Evolutionary conservation across 1,139 yeast species (phyloP).

Genomic region (Blastobotrys raffinosifermentans): DNA sequence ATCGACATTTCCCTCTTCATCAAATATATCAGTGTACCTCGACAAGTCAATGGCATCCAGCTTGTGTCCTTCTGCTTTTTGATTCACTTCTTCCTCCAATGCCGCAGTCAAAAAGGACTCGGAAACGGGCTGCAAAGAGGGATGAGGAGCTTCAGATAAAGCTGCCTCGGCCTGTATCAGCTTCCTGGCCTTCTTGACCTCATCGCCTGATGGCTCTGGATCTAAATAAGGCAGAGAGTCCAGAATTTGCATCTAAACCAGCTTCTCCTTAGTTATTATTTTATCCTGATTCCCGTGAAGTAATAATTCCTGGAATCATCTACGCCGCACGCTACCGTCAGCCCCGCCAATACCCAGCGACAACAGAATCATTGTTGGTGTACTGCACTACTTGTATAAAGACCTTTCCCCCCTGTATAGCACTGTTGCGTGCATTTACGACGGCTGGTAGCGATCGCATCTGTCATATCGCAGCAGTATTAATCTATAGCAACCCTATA

Average conservation of each 20-base stretch:
- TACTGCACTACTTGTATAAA: too few relatives aligned
- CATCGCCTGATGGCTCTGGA: slow-evolving; percentile 17
- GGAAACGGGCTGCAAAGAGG: slow-evolving; percentile 7
- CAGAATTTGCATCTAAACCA: background rate
- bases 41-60: slow-evolving; percentile 30
- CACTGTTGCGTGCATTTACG: too few relatives aligned
- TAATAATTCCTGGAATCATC: too few relatives aligned
- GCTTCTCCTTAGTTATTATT: background rate
- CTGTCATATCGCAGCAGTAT: too few relatives aligned
- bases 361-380: too few relatives aligned
- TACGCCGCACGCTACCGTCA: too few relatives aligned
- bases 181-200: slow-evolving; percentile 15
- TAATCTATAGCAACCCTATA: too few relatives aligned
- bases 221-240: slow-evolving; percentile 16
- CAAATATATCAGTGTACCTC: slow-evolving; percentile 21
- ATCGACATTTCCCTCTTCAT: slow-evolving; percentile 8
- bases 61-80: slow-evolving; percentile 24
- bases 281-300: background rate
- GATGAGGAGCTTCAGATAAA: slow-evolving; percentile 7
- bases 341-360: too few relatives aligned
- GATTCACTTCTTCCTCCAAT: slow-evolving; percentile 21
- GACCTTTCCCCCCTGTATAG: too few relatives aligned
- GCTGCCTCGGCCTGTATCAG: slow-evolving; percentile 14
- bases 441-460: too few relatives aligned
- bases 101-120: slow-evolving; percentile 13